Percentiles rank a stretch among this genome's conserved stretches.
These are phyloP conservation scores for Dactylella cylindrospora DNA, from an alignment of 2,329 filamentous ascomycete species.

Conservation along the genomic window DNA sequence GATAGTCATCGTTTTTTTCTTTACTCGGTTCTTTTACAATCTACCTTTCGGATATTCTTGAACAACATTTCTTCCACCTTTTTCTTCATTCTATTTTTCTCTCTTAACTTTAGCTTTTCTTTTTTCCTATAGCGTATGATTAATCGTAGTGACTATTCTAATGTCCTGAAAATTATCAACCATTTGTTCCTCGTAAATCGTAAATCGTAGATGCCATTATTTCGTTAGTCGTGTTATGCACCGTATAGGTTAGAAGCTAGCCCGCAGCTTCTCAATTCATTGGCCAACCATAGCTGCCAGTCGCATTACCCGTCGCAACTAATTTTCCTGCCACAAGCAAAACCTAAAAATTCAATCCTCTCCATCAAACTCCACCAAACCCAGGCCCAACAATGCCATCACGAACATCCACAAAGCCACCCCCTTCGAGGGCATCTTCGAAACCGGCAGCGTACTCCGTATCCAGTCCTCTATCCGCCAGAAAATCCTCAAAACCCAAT, in stretches of 20 bases:
- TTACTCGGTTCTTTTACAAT: conserved; percentile 12
- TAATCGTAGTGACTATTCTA: conserved; percentile 13
- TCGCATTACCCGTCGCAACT: no score
- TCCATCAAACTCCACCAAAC: background rate
- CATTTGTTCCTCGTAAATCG: no score
- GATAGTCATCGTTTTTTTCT: conserved; percentile 3
- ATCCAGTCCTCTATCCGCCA: conserved; percentile 17
- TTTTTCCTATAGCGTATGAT: conserved; percentile 30
- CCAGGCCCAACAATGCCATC: conserved; percentile 13
- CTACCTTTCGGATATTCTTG: conserved; percentile 8
- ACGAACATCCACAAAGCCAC: conserved; percentile 20
- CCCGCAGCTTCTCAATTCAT: background rate
- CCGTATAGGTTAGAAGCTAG: background rate
- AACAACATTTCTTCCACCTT: no score
- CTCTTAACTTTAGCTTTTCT: conserved; percentile 1
- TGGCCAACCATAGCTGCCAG: background rate
- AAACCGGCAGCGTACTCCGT: conserved; percentile 1
- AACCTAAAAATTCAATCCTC: background rate
- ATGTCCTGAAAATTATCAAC: conserved; percentile 19
- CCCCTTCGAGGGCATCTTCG: conserved; percentile 9
- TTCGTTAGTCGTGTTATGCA: background rate
- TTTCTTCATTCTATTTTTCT: conserved; percentile 2
- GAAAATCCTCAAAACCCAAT: background rate
- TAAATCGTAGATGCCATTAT: no score
- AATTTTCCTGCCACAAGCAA: conserved; percentile 1